These are phyloP conservation scores for Pseudogymnoascus pannorum DNA, from an alignment of 2,329 filamentous ascomycete species.

Conservation along the genomic window DNA sequence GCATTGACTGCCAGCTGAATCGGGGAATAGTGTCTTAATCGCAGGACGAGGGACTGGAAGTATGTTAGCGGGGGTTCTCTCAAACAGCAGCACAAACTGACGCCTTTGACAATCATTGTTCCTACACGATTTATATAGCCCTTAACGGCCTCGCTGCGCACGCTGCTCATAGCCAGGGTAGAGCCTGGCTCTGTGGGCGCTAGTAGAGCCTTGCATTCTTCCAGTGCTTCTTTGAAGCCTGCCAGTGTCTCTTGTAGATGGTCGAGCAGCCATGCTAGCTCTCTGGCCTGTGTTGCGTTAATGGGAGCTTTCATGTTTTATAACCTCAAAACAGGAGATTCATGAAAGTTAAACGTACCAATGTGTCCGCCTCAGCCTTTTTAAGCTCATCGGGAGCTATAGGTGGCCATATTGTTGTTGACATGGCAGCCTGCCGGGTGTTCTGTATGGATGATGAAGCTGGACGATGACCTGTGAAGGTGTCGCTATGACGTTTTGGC, in stretches of 20 bases:
- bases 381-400: slow-evolving; percentile 21
- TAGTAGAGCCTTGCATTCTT: slow-evolving; percentile 83
- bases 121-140: slow-evolving; percentile 86
- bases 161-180: slow-evolving; percentile 82
- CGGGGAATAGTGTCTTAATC: slow-evolving; percentile 59
- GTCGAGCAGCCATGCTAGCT: slow-evolving; percentile 30
- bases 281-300: slow-evolving; percentile 21
- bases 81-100: slow-evolving; percentile 37
- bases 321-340: neutral
- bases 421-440: slow-evolving; percentile 14
- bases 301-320: slow-evolving; percentile 9
- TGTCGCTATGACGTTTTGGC: slow-evolving; percentile 5
- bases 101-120: slow-evolving; percentile 84
- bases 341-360: slow-evolving; percentile 17
- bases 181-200: slow-evolving; percentile 78
- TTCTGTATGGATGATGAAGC: slow-evolving; percentile 6
- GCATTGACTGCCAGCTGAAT: slow-evolving; percentile 29
- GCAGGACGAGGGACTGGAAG: slow-evolving; percentile 64
- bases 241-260: slow-evolving; percentile 28
- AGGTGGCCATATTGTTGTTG: slow-evolving; percentile 24
- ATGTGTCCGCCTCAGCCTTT: slow-evolving; percentile 26
- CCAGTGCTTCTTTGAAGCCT: slow-evolving; percentile 38
- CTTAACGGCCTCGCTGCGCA: slow-evolving; percentile 83
- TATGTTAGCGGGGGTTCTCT: neutral
- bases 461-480: slow-evolving; percentile 2